Percentiles rank a stretch among this genome's conserved stretches.
Evolutionary conservation across 208 protist species (phyloP).

Genomic region (Trypanosoma grayi): DNA sequence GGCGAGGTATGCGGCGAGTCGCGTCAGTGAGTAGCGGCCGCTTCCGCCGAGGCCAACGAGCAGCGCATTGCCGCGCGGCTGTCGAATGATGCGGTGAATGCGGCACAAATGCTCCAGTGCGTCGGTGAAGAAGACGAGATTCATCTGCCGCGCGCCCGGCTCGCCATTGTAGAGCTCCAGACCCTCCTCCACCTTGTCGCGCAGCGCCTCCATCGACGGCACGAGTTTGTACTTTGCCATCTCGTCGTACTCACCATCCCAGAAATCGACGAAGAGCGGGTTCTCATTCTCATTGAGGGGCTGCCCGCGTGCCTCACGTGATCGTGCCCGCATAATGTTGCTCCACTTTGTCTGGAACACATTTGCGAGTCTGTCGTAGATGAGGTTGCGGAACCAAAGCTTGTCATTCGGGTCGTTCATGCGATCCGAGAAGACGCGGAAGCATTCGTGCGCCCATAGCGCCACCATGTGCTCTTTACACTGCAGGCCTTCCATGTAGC

Average conservation of each 20-base stretch:
- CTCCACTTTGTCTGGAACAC: constrained; percentile 93
- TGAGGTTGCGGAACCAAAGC: constrained; percentile 89
- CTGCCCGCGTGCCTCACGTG: constrained; percentile 39
- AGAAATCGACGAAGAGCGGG: constrained; percentile 95
- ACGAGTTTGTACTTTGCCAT: constrained; percentile 95
- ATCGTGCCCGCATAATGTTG: constrained; percentile 84
- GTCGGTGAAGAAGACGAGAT: constrained; percentile 98
- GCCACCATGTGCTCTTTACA: constrained; percentile 93
- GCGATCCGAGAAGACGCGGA: constrained; percentile 97
- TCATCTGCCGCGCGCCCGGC: constrained; percentile 88
- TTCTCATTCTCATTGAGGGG: constrained; percentile 72
- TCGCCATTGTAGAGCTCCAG: constrained; percentile 94
- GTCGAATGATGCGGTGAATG: constrained; percentile 96
- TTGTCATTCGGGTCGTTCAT: constrained; percentile 94
- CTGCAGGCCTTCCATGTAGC: constrained; percentile 87
- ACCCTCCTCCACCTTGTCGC: constrained; percentile 91
- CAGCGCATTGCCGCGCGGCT: constrained; percentile 97
- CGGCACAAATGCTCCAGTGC: constrained; percentile 97
- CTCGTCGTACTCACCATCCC: constrained; percentile 91
- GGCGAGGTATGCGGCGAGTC: constrained; percentile 95
- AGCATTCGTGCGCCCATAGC: constrained; percentile 98
- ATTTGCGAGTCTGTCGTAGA: constrained; percentile 92
- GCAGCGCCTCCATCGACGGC: constrained; percentile 83
- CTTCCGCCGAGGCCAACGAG: constrained; percentile 98
- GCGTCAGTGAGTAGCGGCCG: constrained; percentile 95